These are phyloP conservation scores for Thermomucor indicae-seudaticae DNA, from an alignment of 371 early-diverging fungal species.

Conservation along the genomic window DNA sequence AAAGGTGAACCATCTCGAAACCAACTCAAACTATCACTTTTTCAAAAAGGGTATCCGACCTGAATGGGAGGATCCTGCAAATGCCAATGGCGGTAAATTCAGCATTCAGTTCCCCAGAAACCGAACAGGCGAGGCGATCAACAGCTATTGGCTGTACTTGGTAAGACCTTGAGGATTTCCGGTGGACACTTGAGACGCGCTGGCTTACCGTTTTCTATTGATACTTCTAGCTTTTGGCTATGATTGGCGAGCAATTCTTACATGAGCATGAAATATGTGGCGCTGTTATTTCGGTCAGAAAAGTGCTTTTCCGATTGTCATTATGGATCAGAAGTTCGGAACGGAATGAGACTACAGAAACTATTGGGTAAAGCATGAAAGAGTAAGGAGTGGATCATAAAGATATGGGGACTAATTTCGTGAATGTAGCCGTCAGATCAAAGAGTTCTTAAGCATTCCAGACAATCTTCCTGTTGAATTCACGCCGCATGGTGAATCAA, in stretches of 20 bases:
- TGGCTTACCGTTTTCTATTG: background rate
- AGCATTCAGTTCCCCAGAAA: conserved; percentile 75
- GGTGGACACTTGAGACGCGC: background rate
- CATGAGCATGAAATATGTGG: conserved; percentile 85
- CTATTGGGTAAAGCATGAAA: conserved; percentile 55
- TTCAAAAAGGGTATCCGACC: conserved; percentile 97
- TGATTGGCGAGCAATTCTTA: conserved; percentile 87
- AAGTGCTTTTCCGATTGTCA: conserved; percentile 76
- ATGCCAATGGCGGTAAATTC: conserved; percentile 97
- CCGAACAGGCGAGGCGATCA: conserved; percentile 71
- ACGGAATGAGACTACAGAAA: conserved; percentile 56
- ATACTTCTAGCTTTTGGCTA: conserved; percentile 67
- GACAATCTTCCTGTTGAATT: conserved; percentile 39
- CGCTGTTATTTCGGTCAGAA: conserved; percentile 82
- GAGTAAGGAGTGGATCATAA: background rate
- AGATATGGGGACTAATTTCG: background rate
- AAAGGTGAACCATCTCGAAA: conserved; percentile 73
- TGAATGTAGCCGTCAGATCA: conserved; percentile 47
- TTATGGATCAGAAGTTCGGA: conserved; percentile 86
- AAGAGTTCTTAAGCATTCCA: conserved; percentile 43
- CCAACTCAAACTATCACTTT: conserved; percentile 91
- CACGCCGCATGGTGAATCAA: conserved; percentile 39
- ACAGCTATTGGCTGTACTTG: conserved; percentile 83
- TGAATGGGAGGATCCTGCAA: conserved; percentile 99
- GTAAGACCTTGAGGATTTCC: conserved; percentile 36